Evolutionary conservation across 768 basidiomycete genomes (phyloP).

Genomic region (Lentinula sp.): DNA sequence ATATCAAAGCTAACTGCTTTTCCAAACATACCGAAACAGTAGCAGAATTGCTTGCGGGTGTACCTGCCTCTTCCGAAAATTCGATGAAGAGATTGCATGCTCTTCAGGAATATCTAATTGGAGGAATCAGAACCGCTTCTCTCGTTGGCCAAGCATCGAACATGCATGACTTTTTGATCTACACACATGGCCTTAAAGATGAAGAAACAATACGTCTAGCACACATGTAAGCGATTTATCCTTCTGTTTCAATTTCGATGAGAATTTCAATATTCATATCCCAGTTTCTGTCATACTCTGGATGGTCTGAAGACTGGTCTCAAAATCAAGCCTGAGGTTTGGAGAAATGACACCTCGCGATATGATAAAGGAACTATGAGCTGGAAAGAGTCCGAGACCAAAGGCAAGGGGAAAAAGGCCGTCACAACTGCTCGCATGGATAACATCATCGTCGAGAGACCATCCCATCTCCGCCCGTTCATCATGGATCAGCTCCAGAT

Average conservation of each 20-base stretch:
- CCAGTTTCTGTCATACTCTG: slow-evolving; percentile 32
- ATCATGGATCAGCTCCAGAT: slow-evolving; percentile 38
- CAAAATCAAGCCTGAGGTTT: slow-evolving; percentile 16
- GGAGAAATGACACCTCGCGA: slow-evolving; percentile 12
- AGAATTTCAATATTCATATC: neutral
- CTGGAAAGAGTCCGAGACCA: slow-evolving; percentile 25
- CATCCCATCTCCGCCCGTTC: slow-evolving; percentile 19
- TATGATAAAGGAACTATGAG: slow-evolving; percentile 9
- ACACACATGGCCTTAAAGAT: slow-evolving; percentile 27
- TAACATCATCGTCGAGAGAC: slow-evolving; percentile 20
- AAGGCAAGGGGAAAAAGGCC: slow-evolving; percentile 13
- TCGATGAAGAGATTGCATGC: slow-evolving; percentile 13
- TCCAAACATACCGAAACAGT: slow-evolving; percentile 24
- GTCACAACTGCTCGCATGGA: slow-evolving; percentile 3
- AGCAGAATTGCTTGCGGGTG: slow-evolving; percentile 17
- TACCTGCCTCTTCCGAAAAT: slow-evolving; percentile 15
- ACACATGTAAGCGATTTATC: slow-evolving; percentile 28
- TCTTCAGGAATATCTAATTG: slow-evolving; percentile 32
- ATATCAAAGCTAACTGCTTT: slow-evolving; percentile 19
- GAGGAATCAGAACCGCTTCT: slow-evolving; percentile 22
- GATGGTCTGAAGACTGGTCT: slow-evolving; percentile 36
- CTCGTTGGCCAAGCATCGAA: slow-evolving; percentile 32
- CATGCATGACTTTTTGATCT: slow-evolving; percentile 33
- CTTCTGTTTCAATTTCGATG: no score
- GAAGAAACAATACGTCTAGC: slow-evolving; percentile 30